These are phyloP conservation scores for Ballota nigra DNA, from an alignment of 257 asterid species.

Conservation along the genomic window DNA sequence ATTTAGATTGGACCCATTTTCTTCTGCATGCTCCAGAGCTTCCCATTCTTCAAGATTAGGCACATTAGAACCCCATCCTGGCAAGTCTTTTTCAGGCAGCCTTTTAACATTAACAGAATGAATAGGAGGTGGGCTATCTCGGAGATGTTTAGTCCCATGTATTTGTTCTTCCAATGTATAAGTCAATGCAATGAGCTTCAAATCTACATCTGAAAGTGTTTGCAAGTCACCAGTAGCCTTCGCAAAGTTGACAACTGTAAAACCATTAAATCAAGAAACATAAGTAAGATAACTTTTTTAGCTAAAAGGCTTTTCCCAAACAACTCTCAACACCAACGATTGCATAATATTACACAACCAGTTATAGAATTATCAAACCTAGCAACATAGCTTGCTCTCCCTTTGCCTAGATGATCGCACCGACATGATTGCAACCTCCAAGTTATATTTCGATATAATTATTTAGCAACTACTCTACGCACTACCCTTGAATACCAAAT, in stretches of 20 bases:
- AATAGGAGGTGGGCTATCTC: conserved; percentile 84
- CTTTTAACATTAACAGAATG: conserved; percentile 75
- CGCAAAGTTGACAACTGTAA: conserved; percentile 80
- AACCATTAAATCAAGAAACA: conserved; percentile 10
- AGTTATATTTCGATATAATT: not conserved
- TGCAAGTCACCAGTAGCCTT: conserved; percentile 97
- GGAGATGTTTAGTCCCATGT: conserved; percentile 80
- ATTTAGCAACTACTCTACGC: not conserved
- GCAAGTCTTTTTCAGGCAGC: conserved; percentile 93
- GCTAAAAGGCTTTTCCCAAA: not conserved
- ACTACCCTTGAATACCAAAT: not conserved
- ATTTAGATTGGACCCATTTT: conserved; percentile 38
- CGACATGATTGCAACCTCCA: not conserved
- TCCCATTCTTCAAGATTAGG: conserved; percentile 97
- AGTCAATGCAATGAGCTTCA: conserved; percentile 92
- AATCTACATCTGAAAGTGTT: conserved; percentile 97
- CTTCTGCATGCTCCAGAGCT: conserved; percentile 69
- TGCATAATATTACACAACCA: not conserved
- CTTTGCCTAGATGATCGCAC: not conserved
- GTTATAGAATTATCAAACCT: not conserved
- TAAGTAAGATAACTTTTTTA: conserved; percentile 3
- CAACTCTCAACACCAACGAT: not conserved
- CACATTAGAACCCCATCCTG: conserved; percentile 97
- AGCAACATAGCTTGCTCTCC: not conserved
- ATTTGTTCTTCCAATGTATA: conserved; percentile 75